phyloP scores from a whole-genome alignment of 1,139 yeast species.

The Pichia sp. region DNA sequence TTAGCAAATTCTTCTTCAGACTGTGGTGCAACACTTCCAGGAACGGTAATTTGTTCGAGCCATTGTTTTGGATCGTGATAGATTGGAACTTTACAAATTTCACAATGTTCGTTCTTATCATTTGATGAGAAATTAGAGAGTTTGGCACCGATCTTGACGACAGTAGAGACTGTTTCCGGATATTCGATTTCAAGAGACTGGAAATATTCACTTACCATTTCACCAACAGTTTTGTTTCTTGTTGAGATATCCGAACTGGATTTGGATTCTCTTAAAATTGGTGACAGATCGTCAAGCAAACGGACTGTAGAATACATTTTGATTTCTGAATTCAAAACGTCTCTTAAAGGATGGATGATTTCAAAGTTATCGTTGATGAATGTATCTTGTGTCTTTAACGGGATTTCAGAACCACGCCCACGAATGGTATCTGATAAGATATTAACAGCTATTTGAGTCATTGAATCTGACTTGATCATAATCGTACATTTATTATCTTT shows the following conservation, averaged over 20 bases:
- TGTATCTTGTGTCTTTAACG: constrained; percentile 34
- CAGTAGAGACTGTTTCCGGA: constrained; percentile 92
- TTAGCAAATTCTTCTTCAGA: constrained; percentile 48
- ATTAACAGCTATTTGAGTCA: constrained; percentile 82
- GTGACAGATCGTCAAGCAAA: constrained; percentile 19
- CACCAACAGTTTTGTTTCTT: constrained; percentile 77
- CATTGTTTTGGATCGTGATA: constrained; percentile 62
- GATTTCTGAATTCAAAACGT: constrained; percentile 66
- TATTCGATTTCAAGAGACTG: constrained; percentile 73
- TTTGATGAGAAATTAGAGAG: constrained; percentile 45
- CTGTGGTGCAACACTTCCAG: constrained; percentile 49
- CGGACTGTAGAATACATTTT: constrained; percentile 35
- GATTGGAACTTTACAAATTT: constrained; percentile 50
- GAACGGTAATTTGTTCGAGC: constrained; percentile 74
- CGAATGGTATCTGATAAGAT: constrained; percentile 80
- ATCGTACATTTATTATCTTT: constrained; percentile 46
- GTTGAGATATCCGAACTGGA: constrained; percentile 28
- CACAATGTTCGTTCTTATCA: constrained; percentile 37
- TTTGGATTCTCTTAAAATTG: neutral
- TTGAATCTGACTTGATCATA: constrained; percentile 71
- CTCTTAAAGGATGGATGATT: constrained; percentile 70
- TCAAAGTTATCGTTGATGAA: constrained; percentile 35
- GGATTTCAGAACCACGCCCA: constrained; percentile 79
- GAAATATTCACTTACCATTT: constrained; percentile 74
- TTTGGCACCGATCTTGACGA: constrained; percentile 85